phyloP scores from a whole-genome alignment of 1,284 basidiomycete species.

The Termitomyces sp. region DNA sequence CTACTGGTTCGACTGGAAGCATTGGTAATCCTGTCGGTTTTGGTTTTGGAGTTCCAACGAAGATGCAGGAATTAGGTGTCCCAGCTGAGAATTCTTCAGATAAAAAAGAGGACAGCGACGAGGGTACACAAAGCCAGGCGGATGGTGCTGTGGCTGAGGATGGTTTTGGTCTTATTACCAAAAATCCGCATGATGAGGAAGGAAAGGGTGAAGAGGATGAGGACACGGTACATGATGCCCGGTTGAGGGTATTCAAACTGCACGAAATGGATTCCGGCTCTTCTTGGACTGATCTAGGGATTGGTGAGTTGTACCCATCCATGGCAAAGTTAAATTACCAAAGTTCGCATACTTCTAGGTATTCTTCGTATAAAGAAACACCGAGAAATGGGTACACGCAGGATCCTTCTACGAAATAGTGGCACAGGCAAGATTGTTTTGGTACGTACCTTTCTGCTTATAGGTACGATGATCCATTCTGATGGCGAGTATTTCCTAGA shows the following conservation, averaged over 20 bases:
- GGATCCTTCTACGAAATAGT: slow-evolving; percentile 65
- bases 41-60: slow-evolving; percentile 42
- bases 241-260: slow-evolving; percentile 62
- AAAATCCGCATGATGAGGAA: slow-evolving; percentile 53
- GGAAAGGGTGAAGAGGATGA: slow-evolving; percentile 84
- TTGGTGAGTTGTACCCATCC: slow-evolving; percentile 38
- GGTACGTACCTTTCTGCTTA: slow-evolving; percentile 34
- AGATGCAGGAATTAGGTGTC: slow-evolving; percentile 22
- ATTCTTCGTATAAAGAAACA: slow-evolving; percentile 67
- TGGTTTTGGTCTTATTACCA: slow-evolving; percentile 26
- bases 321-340: neutral
- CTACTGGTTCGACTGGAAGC: slow-evolving; percentile 31
- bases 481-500: slow-evolving; percentile 35
- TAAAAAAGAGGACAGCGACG: slow-evolving; percentile 13
- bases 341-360: slow-evolving; percentile 32
- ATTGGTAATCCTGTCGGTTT: slow-evolving; percentile 58
- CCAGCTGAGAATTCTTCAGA: slow-evolving; percentile 14
- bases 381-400: slow-evolving; percentile 48
- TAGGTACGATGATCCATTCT: neutral
- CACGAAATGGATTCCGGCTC: slow-evolving; percentile 45
- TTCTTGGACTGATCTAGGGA: slow-evolving; percentile 58
- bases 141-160: slow-evolving; percentile 4
- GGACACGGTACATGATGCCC: slow-evolving; percentile 58
- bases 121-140: slow-evolving; percentile 13
- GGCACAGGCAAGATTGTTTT: slow-evolving; percentile 67